Conservation (phyloP, 1,284 basidiomycete genomes). For the Apiotrichum gamsii region DNA sequence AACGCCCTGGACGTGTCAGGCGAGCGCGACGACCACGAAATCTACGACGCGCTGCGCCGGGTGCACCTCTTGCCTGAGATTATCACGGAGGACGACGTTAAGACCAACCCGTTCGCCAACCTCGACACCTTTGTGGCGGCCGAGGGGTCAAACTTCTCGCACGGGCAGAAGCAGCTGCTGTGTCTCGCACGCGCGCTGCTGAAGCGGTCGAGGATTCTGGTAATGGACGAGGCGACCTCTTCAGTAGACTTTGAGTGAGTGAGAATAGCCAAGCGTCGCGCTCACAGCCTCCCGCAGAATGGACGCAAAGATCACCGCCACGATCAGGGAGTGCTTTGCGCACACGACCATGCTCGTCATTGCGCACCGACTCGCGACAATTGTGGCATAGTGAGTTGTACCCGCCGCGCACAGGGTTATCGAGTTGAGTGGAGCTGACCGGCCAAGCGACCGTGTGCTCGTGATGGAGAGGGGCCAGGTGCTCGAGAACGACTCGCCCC, state of each 20-base stretch:
- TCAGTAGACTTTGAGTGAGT: conserved; percentile 65
- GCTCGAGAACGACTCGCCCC: conserved; percentile 34
- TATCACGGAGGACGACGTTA: conserved; percentile 50
- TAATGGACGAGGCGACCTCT: conserved; percentile 56
- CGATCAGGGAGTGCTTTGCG: conserved; percentile 65
- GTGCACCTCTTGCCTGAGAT: conserved; percentile 50
- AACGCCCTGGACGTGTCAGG: conserved; percentile 56
- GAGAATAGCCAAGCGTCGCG: neutral
- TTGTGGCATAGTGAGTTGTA: conserved; percentile 36
- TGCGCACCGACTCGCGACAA: conserved; percentile 62
- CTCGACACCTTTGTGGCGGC: conserved; percentile 48
- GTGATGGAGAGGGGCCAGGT: conserved; percentile 65
- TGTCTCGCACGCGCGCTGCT: conserved; percentile 66
- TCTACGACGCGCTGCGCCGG: conserved; percentile 55
- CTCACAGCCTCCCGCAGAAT: conserved; percentile 46
- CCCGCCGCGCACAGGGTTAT: neutral
- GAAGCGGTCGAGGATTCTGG: conserved; percentile 62
- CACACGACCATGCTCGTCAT: conserved; percentile 62
- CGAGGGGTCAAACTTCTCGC: conserved; percentile 62
- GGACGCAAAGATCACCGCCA: conserved; percentile 66
- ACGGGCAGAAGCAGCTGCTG: conserved; percentile 70
- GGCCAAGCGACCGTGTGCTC: conserved; percentile 63
- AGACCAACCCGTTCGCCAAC: conserved; percentile 53
- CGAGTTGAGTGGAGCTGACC: neutral
- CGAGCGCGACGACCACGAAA: conserved; percentile 50